Evolutionary conservation across 148 eudicot genomes (phyloP).

Genomic region (Mesembryanthemum crystallinum): DNA sequence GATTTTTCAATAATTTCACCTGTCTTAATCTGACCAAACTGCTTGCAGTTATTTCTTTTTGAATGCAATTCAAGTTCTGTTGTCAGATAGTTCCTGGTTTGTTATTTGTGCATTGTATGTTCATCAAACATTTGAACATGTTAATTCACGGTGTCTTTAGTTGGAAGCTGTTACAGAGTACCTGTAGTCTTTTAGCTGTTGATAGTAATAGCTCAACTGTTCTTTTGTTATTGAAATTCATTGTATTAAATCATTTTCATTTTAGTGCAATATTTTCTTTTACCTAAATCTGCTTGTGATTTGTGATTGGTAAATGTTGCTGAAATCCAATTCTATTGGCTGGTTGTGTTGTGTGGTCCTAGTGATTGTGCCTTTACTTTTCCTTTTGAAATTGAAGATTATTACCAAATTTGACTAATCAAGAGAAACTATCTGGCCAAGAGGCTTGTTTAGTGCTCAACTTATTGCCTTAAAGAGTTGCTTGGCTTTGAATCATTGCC

Average conservation of each 20-base stretch:
- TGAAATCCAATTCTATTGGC: background rate
- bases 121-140: background rate
- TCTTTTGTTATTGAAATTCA: background rate
- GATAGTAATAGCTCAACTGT: conserved; percentile 15
- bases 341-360: background rate
- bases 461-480: conserved; percentile 1
- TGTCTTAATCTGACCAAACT: background rate
- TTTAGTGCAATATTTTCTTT: background rate
- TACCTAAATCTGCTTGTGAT: background rate
- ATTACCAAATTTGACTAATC: background rate
- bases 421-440: background rate
- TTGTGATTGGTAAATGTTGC: background rate
- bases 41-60: background rate
- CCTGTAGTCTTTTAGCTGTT: conserved; percentile 3
- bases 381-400: background rate
- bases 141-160: conserved; percentile 4
- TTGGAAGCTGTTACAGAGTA: conserved; percentile 10
- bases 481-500: conserved; percentile 9
- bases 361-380: background rate
- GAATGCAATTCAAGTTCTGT: background rate
- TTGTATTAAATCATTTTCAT: background rate
- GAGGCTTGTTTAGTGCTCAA: background rate
- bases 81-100: conserved; percentile 6
- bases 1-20: background rate
- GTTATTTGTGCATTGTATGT: conserved; percentile 4